Percentiles rank a stretch among this genome's conserved stretches.
Conservation (phyloP, 2,329 filamentous ascomycete species). For the Fusarium graminum region DNA sequence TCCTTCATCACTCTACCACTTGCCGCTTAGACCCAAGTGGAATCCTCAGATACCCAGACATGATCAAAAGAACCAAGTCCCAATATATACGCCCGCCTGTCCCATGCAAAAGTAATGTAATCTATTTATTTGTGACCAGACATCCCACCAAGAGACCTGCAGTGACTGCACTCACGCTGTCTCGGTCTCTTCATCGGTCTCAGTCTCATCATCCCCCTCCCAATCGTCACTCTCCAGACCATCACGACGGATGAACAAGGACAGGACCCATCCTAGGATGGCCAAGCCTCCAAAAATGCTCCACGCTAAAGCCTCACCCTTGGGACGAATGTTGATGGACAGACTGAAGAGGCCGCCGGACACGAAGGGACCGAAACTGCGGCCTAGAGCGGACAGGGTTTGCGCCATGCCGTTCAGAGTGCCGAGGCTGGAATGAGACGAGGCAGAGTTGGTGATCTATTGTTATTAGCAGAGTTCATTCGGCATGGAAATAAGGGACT, state of each 20-base stretch:
- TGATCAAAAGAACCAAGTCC: background rate
- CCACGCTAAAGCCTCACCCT: constrained; percentile 88
- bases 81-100: constrained; percentile 14
- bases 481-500: constrained; percentile 45
- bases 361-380: constrained; percentile 88
- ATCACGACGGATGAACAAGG: constrained; percentile 79
- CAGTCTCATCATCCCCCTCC: constrained; percentile 50
- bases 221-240: constrained; percentile 72
- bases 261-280: constrained; percentile 82
- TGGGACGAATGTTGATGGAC: constrained; percentile 77
- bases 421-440: constrained; percentile 86
- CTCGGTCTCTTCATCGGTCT: constrained; percentile 17
- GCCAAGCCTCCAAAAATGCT: constrained; percentile 87
- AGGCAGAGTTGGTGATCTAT: constrained; percentile 92
- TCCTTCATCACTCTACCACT: constrained; percentile 23
- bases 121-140: constrained; percentile 16
- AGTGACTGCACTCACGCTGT: constrained; percentile 7
- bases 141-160: background rate
- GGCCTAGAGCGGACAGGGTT: constrained; percentile 89
- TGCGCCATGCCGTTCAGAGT: constrained; percentile 95
- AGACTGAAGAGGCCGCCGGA: constrained; percentile 89
- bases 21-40: background rate
- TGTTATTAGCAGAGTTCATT: constrained; percentile 4
- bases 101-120: constrained; percentile 5
- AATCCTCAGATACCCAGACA: constrained; percentile 17